Conservation (phyloP, 169 alveolate species). For the Eimeria necatrix region DNA sequence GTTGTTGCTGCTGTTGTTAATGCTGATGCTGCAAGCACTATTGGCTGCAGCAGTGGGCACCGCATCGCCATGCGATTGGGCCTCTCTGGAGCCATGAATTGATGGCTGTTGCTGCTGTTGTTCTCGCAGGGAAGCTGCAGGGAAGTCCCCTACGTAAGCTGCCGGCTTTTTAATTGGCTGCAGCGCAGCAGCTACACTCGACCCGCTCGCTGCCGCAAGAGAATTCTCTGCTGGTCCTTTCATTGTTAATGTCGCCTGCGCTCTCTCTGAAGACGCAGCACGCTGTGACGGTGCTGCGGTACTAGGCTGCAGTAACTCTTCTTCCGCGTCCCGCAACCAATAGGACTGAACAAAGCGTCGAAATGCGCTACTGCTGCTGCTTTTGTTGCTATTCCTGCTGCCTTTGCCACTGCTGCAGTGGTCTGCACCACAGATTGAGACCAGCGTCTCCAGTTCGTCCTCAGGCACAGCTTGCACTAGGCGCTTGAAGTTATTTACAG, state of each 20-base stretch:
- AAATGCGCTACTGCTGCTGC: constrained; percentile 3
- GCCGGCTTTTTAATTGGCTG: not conserved
- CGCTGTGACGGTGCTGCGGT: not conserved
- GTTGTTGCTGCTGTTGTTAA: not conserved
- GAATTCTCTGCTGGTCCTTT: not conserved
- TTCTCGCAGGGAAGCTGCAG: not conserved
- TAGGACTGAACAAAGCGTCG: constrained; percentile 21
- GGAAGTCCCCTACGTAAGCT: not conserved
- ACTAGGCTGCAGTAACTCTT: not conserved
- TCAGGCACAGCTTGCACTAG: constrained; percentile 42
- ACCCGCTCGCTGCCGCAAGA: not conserved
- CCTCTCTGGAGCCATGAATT: not conserved
- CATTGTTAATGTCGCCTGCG: not conserved
- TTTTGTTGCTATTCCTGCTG: constrained; percentile 44
- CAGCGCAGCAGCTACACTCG: not conserved
- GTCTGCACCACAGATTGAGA: not conserved
- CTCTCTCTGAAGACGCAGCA: not conserved
- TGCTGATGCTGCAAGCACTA: not conserved
- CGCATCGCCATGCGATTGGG: not conserved
- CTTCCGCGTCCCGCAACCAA: constrained; percentile 45
- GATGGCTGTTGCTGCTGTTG: constrained; percentile 11
- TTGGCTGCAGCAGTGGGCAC: not conserved
- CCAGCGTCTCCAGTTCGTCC: constrained; percentile 36
- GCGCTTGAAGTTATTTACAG: constrained; percentile 20
- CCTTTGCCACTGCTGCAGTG: not conserved